phyloP scores from a whole-genome alignment of 805 yeast genomes.

The Grigorovia jiainica region DNA sequence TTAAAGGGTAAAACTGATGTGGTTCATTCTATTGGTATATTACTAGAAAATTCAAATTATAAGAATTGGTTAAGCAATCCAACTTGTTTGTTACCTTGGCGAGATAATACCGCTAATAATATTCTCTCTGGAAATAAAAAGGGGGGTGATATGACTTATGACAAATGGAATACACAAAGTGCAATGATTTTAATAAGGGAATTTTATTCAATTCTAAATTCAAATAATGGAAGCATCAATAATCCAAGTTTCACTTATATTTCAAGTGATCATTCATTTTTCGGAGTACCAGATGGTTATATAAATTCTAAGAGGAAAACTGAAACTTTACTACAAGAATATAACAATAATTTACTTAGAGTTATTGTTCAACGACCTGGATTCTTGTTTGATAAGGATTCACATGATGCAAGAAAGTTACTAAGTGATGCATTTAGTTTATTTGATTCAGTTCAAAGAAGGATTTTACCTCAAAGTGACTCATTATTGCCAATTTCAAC shows the following conservation, averaged over 20 bases:
- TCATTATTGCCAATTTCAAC: slow-evolving; percentile 41
- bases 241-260: slow-evolving; percentile 56
- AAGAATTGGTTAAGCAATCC: slow-evolving; percentile 35
- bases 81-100: not conserved
- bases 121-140: not conserved
- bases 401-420: slow-evolving; percentile 10
- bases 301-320: slow-evolving; percentile 71
- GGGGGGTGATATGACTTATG: slow-evolving; percentile 34
- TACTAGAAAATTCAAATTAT: slow-evolving; percentile 61
- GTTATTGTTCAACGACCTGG: slow-evolving; percentile 72
- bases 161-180: slow-evolving; percentile 57
- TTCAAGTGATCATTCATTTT: slow-evolving; percentile 69
- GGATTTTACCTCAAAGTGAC: slow-evolving; percentile 39
- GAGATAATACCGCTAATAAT: too few species aligned
- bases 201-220: slow-evolving; percentile 24
- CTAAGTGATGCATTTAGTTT: slow-evolving; percentile 27
- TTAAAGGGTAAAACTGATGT: slow-evolving; percentile 38
- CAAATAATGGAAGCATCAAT: slow-evolving; percentile 6
- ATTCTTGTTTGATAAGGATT: slow-evolving; percentile 58
- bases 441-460: slow-evolving; percentile 36
- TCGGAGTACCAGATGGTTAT: slow-evolving; percentile 61
- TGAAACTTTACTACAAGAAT: slow-evolving; percentile 43
- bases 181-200: slow-evolving; percentile 57
- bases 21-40: slow-evolving; percentile 74
- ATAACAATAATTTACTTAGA: slow-evolving; percentile 37